These are phyloP conservation scores for Oidium heveae DNA, from an alignment of 2,329 filamentous ascomycete genomes.

Conservation along the genomic window DNA sequence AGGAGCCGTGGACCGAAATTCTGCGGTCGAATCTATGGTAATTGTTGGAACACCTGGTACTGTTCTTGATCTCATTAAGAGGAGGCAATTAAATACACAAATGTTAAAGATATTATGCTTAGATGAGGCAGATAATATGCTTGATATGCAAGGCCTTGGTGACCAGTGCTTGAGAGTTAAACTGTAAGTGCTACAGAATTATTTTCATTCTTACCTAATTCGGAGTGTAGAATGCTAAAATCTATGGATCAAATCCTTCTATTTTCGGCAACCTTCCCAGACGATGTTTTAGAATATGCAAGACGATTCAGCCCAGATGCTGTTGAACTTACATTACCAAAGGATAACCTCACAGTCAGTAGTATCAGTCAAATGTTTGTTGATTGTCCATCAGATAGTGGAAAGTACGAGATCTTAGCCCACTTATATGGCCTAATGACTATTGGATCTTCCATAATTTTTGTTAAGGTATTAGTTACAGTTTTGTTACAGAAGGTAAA, in stretches of 20 bases:
- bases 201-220: slow-evolving; percentile 3
- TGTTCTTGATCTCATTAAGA: slow-evolving; percentile 64
- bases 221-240: slow-evolving; percentile 36
- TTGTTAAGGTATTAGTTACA: slow-evolving; percentile 46
- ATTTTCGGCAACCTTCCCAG: slow-evolving; percentile 92
- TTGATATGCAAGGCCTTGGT: slow-evolving; percentile 82
- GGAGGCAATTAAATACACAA: slow-evolving; percentile 44
- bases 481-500: neutral
- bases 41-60: slow-evolving; percentile 89
- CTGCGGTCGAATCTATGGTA: slow-evolving; percentile 47
- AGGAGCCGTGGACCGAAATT: slow-evolving; percentile 41
- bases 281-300: slow-evolving; percentile 65
- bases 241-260: slow-evolving; percentile 62
- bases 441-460: slow-evolving; percentile 92
- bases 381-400: slow-evolving; percentile 57
- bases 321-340: slow-evolving; percentile 66
- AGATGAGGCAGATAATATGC: slow-evolving; percentile 97
- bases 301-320: slow-evolving; percentile 62
- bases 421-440: slow-evolving; percentile 92
- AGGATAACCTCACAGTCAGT: slow-evolving; percentile 82
- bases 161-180: slow-evolving; percentile 89
- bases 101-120: slow-evolving; percentile 64
- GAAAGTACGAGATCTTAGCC: slow-evolving; percentile 73
- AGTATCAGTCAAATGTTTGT: slow-evolving; percentile 97
- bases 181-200: slow-evolving; percentile 27